Evolutionary conservation across 768 basidiomycete species (phyloP).

Genomic region (Phanerochaete sordida): DNA sequence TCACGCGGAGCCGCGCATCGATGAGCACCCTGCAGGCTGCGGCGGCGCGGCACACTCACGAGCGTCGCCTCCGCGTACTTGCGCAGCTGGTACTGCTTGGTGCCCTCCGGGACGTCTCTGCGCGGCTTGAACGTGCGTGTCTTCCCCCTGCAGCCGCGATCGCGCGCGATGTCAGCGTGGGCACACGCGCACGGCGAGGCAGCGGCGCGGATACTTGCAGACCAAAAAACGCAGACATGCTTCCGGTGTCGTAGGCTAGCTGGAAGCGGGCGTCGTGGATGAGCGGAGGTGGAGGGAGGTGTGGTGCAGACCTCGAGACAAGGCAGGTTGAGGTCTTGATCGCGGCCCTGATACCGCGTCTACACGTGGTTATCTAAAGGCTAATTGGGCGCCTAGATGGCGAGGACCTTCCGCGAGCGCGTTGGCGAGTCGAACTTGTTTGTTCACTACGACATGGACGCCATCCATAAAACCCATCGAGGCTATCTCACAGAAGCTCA

Average conservation of each 20-base stretch:
- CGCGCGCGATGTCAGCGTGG: background rate
- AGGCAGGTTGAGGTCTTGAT: background rate
- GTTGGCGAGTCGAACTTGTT: too few species aligned
- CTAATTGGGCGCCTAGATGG: conserved; percentile 26
- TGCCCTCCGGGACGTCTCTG: conserved; percentile 92
- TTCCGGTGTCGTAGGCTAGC: background rate
- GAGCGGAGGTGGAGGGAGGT: background rate
- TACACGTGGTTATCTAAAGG: conserved; percentile 6
- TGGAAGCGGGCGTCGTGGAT: background rate
- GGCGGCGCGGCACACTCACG: conserved; percentile 39
- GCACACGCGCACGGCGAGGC: background rate
- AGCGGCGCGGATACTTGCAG: conserved; percentile 9
- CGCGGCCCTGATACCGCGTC: background rate
- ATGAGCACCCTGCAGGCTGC: background rate
- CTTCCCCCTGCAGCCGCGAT: conserved; percentile 56
- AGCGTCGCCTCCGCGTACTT: conserved; percentile 97
- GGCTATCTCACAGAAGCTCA: conserved; percentile 54
- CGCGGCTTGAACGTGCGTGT: conserved; percentile 96
- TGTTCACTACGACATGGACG: conserved; percentile 95
- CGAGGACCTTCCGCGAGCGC: too few species aligned
- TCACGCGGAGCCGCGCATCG: background rate
- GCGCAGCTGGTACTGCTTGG: conserved; percentile 96
- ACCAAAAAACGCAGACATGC: conserved; percentile 16
- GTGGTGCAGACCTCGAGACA: background rate
- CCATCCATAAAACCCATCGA: conserved; percentile 79